Conservation (phyloP, 2,329 filamentous ascomycete genomes). For the Rachicladosporium sp. region DNA sequence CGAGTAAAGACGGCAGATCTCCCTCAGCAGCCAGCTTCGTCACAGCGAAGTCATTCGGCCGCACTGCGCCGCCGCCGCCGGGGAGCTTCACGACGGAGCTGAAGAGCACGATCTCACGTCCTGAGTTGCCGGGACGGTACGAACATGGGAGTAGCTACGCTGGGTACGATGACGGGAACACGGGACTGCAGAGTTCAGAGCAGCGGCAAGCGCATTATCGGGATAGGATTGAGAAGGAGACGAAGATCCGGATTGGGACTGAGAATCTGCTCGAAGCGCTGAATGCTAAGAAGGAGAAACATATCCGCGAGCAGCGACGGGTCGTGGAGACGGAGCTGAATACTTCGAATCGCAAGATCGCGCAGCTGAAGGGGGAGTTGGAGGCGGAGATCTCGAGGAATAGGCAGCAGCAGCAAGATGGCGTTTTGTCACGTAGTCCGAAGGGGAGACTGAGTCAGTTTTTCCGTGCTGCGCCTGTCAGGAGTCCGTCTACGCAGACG, state of each 20-base stretch:
- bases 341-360: constrained; percentile 65
- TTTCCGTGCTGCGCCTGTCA: constrained; percentile 43
- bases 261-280: constrained; percentile 96
- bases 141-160: constrained; percentile 40
- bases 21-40: constrained; percentile 41
- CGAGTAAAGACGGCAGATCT: constrained; percentile 43
- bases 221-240: constrained; percentile 83
- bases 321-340: constrained; percentile 71
- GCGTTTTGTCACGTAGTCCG: constrained; percentile 9
- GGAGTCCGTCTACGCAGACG: constrained; percentile 36
- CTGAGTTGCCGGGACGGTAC: constrained; percentile 42
- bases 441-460: constrained; percentile 43
- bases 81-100: constrained; percentile 87
- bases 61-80: constrained; percentile 50
- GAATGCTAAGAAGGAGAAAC: constrained; percentile 89
- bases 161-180: constrained; percentile 48
- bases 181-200: constrained; percentile 45
- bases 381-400: constrained; percentile 48
- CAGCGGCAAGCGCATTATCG: constrained; percentile 63
- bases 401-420: constrained; percentile 38
- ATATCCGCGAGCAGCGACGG: constrained; percentile 57
- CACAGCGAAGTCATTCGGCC: constrained; percentile 55
- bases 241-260: constrained; percentile 95
- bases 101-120: constrained; percentile 57
- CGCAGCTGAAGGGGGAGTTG: constrained; percentile 45